Base-by-base conservation (phyloP, 108 stramenopile species). In the Conticribra guillardii region DNA sequence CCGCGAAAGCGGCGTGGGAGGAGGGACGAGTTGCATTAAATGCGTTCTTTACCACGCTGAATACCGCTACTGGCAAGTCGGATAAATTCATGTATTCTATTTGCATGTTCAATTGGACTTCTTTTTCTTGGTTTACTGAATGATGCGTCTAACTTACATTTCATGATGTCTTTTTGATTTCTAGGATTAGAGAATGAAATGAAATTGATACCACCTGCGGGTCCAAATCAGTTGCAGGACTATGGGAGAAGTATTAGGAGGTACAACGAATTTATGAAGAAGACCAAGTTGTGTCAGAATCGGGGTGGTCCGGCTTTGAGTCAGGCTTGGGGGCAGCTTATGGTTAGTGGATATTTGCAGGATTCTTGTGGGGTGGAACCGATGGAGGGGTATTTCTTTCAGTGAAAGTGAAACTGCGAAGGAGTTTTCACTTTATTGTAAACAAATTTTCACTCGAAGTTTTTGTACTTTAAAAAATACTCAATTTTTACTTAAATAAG, bases 261-360 rank as follows among this genome's bases (percentile, higher is more conserved):
- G 19, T 94, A 89, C 69, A 74, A 87, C 64, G 90, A 94, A 18
- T 71, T 89, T 18, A 74, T 85, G 61, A 94, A 94, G 53, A 94
- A 94, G 79, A 89, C 86, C 41, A 91, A 90, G 49, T 64, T 90
- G 11, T 94, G 93, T 71, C 90, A 91, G 59, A 94, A 94, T 76
- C 72, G 93, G n/a, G 85, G 85, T 5, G 85, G 85, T 4, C 85
- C 85, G 4, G 64, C 82, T 2, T 45, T 86, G 17, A 46, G 71
- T 15, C 73, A 79, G 24, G 93, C 90, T 9, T 94, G 93, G 93
- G 93, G 93, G 4, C 82, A 87, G 56, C 74, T 91, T 27, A 90
- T 91, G 89, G 85, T 85, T 3, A 75, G 82, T 28, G 92, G 92
- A 34, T 94, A 94, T 56, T 52, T 94, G 31, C 93, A 94, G 62